Base-by-base conservation (phyloP, 2,329 filamentous ascomycete genomes). In the Chaetomiaceae sp. region DNA sequence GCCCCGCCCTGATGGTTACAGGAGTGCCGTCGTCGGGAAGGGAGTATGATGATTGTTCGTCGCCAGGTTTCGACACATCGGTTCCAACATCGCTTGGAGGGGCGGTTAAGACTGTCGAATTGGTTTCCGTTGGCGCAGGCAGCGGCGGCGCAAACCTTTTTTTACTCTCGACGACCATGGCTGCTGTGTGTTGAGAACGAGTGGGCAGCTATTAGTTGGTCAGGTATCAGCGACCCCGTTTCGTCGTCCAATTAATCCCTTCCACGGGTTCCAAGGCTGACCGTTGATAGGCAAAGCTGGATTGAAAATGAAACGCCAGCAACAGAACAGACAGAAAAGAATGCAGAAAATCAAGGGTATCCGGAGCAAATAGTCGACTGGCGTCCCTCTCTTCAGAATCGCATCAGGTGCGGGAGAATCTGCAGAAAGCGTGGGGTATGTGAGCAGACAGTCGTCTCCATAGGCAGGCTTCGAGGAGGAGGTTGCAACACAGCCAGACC, bases 1-100 rank as follows among this genome's bases (percentile, higher is more conserved):
- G 79, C 64, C 81, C 78, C 56, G 92, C 96, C 67, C 87, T 85
- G 69, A 99, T 95, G 56, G 90, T 97, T 65, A 99, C 85, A 38
- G 91, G 91, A 49, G 88, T 92, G 68, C 89, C 89, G 82, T 94
- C 89, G 66, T 91, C 88, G 54, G 88, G 89, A 47, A 94, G 80
- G 34, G 87, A 90, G 71, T 88, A 91, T 50, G 85, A 84, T 3
- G 88, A 89, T 64, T 81, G 87, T 69, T 82, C 80, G 69, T 85
- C 81, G 62, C 81, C 85, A 56, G 82, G 78, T 59, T 80, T 80
- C 58, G 87, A 90, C 61, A 88, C 68, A 70, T 89, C 85, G 63
- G 83, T 83, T 54, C 79, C 82, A 57, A 87, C 69, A 64, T 86
- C 84, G 68, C 81, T 82, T 54, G 83, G 83, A 55, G 78, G 77